These are phyloP conservation scores for Cyphellophora attinorum DNA, from an alignment of 2,329 filamentous ascomycete species.

Conservation along the genomic window DNA sequence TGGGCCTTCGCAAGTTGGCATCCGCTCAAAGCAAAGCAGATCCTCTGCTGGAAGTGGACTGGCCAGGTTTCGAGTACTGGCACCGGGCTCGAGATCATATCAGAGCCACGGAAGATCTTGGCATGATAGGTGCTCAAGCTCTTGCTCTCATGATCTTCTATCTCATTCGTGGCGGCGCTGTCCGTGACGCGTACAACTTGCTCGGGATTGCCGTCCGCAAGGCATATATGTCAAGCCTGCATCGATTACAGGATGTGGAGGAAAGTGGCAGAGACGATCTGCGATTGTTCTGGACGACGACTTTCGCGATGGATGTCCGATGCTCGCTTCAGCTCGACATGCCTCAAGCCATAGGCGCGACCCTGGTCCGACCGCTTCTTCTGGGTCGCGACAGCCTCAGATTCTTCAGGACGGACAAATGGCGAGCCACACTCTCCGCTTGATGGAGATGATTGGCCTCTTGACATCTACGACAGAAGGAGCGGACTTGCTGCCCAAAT, in stretches of 20 bases:
- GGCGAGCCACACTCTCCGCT: too few relatives aligned
- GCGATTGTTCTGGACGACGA: background rate
- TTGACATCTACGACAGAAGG: too few relatives aligned
- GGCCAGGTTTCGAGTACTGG: slow-evolving; percentile 17
- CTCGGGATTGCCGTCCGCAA: slow-evolving; percentile 17
- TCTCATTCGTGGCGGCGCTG: slow-evolving; percentile 14
- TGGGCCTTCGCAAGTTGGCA: slow-evolving; percentile 14
- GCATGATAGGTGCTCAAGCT: slow-evolving; percentile 13
- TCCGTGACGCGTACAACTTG: slow-evolving; percentile 18
- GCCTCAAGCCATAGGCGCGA: background rate
- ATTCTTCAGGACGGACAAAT: too few relatives aligned
- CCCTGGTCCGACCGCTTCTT: background rate
- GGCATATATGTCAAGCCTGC: slow-evolving; percentile 13
- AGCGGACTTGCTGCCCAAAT: too few relatives aligned
- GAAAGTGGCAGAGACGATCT: slow-evolving; percentile 5
- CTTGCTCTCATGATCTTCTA: slow-evolving; percentile 17
- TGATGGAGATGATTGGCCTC: too few relatives aligned
- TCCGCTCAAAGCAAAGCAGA: slow-evolving; percentile 1
- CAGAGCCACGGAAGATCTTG: slow-evolving; percentile 10
- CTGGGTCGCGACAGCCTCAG: too few relatives aligned
- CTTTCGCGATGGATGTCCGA: background rate
- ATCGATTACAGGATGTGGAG: slow-evolving; percentile 13
- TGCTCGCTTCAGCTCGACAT: background rate
- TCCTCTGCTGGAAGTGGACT: slow-evolving; percentile 3
- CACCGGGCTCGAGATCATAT: slow-evolving; percentile 11